Evolutionary conservation across 768 basidiomycete genomes (phyloP), one percentile per base, ranked within the genome.

Genomic region (Hypholoma sublateritium): DNA sequence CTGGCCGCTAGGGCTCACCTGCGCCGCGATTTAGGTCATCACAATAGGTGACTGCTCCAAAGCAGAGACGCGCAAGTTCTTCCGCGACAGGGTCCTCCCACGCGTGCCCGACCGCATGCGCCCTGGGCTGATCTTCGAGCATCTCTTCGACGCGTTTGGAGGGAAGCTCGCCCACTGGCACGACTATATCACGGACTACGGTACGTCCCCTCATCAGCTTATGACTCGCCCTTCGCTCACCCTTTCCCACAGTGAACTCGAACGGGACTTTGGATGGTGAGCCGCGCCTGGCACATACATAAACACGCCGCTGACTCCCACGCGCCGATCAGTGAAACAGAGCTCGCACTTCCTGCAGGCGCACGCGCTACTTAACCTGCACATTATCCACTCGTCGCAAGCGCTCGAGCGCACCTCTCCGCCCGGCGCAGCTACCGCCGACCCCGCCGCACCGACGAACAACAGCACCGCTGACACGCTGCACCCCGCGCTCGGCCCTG

Each of bases 291-390:
- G 9, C 17, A 28, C 5, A 13, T 61, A 32, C n/a, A 14, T 48
- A 16, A 16, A 24, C 13, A 32, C 47, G 42, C 13, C 53, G n/a
- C 35, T 54, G 35, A 52, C 50, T 39, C 16, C 58, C 36, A 44
- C 56, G 36, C 59, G 56, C 34, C 39, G 4, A 39, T 14, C 60
- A 92, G 89, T 91, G 68, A 86, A 85, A 63, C 86, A 89, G 63
- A 85, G 86, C 56, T 89, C 90, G 0, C 88, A 90, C 65, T 93
- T 91, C 74, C 80, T 93, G 21, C 92, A 93, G 73, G 92, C 92
- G 0, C 89, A 93, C 57, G 80, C 90, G 0, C 75, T 91, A 1
- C 80, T 94, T 54, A 93, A 94, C 62, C 81, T 94, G 13, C 92
- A 94, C 67, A 88, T 94, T 68, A 89, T 94, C 51, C 91, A 93